These are phyloP conservation scores for Aspergillus sp. DNA, from an alignment of 2,329 filamentous ascomycete genomes.

Conservation along the genomic window DNA sequence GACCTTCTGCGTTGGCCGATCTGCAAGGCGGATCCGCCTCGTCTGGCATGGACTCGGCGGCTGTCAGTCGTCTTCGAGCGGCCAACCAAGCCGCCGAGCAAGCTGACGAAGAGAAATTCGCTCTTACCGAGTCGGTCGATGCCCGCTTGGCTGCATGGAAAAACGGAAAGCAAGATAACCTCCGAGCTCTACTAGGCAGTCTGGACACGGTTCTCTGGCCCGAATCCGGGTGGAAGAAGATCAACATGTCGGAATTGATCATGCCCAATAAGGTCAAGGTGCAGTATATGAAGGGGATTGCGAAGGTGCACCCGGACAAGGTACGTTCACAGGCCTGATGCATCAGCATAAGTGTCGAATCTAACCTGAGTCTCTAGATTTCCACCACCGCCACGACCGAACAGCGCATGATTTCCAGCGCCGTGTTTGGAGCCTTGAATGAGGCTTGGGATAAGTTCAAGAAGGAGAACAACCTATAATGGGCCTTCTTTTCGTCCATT, in stretches of 20 bases:
- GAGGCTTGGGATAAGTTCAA: slow-evolving; percentile 71
- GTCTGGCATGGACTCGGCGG: slow-evolving; percentile 59
- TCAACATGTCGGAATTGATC: slow-evolving; percentile 89
- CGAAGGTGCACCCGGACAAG: slow-evolving; percentile 98
- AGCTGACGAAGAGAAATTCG: slow-evolving; percentile 91
- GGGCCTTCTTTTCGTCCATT: slow-evolving; percentile 4
- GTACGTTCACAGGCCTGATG: slow-evolving; percentile 53
- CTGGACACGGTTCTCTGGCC: slow-evolving; percentile 90
- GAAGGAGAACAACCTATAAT: slow-evolving; percentile 58
- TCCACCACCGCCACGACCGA: slow-evolving; percentile 64
- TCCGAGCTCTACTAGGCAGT: slow-evolving; percentile 82
- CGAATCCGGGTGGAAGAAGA: slow-evolving; percentile 92
- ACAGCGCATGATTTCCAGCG: slow-evolving; percentile 65
- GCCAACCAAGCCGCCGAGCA: slow-evolving; percentile 83
- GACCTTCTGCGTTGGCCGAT: slow-evolving; percentile 32
- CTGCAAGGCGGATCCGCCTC: slow-evolving; percentile 42
- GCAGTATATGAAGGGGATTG: slow-evolving; percentile 98
- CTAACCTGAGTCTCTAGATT: slow-evolving; percentile 46
- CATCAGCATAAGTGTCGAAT: not conserved
- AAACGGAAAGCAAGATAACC: slow-evolving; percentile 86
- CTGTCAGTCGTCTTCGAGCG: slow-evolving; percentile 76
- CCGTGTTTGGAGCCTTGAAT: slow-evolving; percentile 64
- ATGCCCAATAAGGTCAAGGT: slow-evolving; percentile 96
- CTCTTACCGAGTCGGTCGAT: slow-evolving; percentile 81
- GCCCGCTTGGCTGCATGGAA: slow-evolving; percentile 77